Conservation (phyloP, 2,329 filamentous ascomycete species). For the Blastomyces parvus region DNA sequence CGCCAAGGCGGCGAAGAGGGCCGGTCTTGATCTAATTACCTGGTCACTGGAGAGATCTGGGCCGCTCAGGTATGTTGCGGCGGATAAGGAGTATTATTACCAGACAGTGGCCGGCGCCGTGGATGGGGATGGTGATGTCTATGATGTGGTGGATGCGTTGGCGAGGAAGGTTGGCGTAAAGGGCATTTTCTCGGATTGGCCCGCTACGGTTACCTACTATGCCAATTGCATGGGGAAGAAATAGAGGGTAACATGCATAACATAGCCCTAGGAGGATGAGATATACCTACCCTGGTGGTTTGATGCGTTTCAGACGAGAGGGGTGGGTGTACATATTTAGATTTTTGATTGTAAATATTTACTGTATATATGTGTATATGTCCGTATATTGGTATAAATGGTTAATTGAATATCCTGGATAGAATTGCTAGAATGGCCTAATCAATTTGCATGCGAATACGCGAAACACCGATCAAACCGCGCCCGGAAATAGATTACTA, state of each 20-base stretch:
- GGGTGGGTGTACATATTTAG: neutral
- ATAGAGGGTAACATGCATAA: slow-evolving; percentile 7
- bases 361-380: neutral
- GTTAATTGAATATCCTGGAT: neutral
- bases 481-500: neutral
- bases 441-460: neutral
- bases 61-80: slow-evolving; percentile 44
- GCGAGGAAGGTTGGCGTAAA: slow-evolving; percentile 50
- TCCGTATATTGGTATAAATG: neutral
- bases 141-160: slow-evolving; percentile 56
- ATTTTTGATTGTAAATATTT: slow-evolving; percentile 2
- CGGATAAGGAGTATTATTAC: slow-evolving; percentile 47
- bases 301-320: neutral
- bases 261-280: no score
- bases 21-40: slow-evolving; percentile 55
- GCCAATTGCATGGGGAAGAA: slow-evolving; percentile 54
- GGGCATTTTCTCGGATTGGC: slow-evolving; percentile 61
- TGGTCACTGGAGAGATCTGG: slow-evolving; percentile 62
- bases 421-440: neutral
- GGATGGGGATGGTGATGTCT: slow-evolving; percentile 57
- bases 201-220: slow-evolving; percentile 58
- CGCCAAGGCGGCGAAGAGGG: slow-evolving; percentile 49
- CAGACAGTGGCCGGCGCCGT: slow-evolving; percentile 45
- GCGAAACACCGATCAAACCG: neutral
- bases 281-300: no score